Evolutionary conservation across 306 rosid species (phyloP).

Genomic region (Acmispon strigosus): DNA sequence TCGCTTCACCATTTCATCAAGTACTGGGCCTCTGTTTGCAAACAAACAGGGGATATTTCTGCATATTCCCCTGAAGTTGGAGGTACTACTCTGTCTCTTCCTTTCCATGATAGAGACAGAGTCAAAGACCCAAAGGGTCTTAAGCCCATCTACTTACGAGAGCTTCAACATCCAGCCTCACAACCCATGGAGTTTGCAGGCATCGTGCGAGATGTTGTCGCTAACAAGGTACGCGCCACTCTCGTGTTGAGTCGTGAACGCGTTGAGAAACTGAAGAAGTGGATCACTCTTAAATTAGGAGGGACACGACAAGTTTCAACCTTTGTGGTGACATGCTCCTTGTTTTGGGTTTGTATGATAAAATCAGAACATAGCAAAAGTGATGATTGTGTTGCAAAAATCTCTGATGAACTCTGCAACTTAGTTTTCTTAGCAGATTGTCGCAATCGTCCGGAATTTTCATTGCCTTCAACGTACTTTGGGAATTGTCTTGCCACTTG

Average conservation of each 20-base stretch:
- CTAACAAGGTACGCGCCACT: constrained; percentile 12
- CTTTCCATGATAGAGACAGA: constrained; percentile 10
- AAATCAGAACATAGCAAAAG: constrained; percentile 3
- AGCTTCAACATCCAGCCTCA: not conserved
- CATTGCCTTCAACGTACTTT: constrained; percentile 29
- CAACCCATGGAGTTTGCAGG: not conserved
- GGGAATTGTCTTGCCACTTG: constrained; percentile 33
- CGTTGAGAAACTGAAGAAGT: constrained; percentile 14
- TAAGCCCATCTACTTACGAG: not conserved
- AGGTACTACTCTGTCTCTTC: constrained; percentile 9
- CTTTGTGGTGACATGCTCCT: constrained; percentile 25
- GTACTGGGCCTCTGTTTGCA: constrained; percentile 31
- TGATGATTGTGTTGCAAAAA: not conserved
- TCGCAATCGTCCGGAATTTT: constrained; percentile 12
- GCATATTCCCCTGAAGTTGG: not conserved
- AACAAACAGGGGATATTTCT: not conserved
- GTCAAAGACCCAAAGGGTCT: constrained; percentile 24
- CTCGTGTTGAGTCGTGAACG: not conserved
- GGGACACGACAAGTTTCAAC: constrained; percentile 14
- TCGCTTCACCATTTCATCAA: constrained; percentile 29
- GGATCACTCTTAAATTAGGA: not conserved
- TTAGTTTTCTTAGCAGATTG: constrained; percentile 39
- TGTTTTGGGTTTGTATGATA: constrained; percentile 27
- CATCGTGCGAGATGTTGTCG: not conserved
- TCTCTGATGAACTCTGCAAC: constrained; percentile 2